Evolutionary conservation across 1,139 yeast species (phyloP).

Genomic region (Hemisphaericaspora xylofermentans): DNA sequence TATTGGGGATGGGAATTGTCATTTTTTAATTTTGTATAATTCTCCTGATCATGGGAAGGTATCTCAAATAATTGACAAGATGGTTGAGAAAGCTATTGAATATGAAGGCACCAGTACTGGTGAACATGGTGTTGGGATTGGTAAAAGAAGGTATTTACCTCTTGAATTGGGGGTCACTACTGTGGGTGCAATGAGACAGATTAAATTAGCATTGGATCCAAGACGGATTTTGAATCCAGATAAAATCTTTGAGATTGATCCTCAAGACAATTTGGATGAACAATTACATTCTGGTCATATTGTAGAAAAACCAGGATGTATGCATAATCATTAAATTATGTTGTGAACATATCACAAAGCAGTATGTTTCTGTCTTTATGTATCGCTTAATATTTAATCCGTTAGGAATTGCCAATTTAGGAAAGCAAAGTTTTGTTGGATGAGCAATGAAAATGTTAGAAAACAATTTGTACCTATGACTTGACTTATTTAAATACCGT

Average conservation of each 20-base stretch:
- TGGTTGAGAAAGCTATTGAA: constrained; percentile 48
- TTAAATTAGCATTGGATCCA: constrained; percentile 31
- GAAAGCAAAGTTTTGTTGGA: no score
- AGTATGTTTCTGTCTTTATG: neutral
- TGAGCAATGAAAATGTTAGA: no score
- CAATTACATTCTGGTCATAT: constrained; percentile 25
- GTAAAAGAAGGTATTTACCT: constrained; percentile 39
- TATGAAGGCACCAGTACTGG: constrained; percentile 49
- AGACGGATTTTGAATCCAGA: constrained; percentile 35
- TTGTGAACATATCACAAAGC: no score
- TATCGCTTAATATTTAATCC: neutral
- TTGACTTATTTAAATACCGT: no score
- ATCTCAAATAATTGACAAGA: constrained; percentile 43
- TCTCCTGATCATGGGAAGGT: constrained; percentile 38
- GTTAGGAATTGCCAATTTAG: no score
- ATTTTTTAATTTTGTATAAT: constrained; percentile 51
- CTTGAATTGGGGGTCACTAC: constrained; percentile 36
- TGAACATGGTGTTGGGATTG: constrained; percentile 50
- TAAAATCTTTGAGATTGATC: constrained; percentile 38
- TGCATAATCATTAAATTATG: constrained; percentile 13
- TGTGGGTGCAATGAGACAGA: constrained; percentile 44
- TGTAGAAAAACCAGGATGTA: constrained; percentile 10
- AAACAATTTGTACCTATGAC: no score
- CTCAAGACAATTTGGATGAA: constrained; percentile 35
- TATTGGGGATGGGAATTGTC: constrained; percentile 66